Conservation (phyloP, 495 filamentous ascomycete species). For the Penicillium lividum region DNA sequence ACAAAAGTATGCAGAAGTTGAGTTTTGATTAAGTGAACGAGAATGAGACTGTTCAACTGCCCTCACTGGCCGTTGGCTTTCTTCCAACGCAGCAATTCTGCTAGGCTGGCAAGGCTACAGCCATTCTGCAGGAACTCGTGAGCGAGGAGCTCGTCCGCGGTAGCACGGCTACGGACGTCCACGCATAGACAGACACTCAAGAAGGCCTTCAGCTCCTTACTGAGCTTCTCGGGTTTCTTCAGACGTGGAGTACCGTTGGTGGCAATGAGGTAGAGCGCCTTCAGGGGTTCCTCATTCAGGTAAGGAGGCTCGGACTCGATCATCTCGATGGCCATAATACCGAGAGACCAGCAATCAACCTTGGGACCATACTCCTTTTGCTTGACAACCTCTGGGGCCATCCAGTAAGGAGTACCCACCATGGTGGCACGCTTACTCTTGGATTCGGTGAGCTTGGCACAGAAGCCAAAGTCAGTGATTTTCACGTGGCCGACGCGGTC, state of each 20-base stretch:
- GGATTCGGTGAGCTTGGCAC: conserved; percentile 94
- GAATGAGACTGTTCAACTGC: background rate
- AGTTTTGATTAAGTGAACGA: background rate
- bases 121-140: conserved; percentile 72
- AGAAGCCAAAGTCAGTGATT: conserved; percentile 99
- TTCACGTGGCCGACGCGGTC: conserved; percentile 95
- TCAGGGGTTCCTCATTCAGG: conserved; percentile 95
- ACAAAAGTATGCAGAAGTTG: conserved; percentile 3
- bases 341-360: conserved; percentile 98
- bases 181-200: conserved; percentile 94
- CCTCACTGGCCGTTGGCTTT: conserved; percentile 46
- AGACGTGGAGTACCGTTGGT: conserved; percentile 95
- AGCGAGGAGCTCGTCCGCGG: conserved; percentile 78
- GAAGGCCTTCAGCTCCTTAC: conserved; percentile 95
- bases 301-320: conserved; percentile 98
- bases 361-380: conserved; percentile 98
- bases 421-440: conserved; percentile 98
- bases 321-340: conserved; percentile 99
- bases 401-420: conserved; percentile 99
- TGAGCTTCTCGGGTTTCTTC: conserved; percentile 96
- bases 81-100: conserved; percentile 78
- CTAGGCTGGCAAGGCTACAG: conserved; percentile 76
- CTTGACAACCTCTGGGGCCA: conserved; percentile 98
- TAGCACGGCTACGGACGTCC: conserved; percentile 91
- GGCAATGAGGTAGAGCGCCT: conserved; percentile 92